phyloP scores from a whole-genome alignment of 331 rosid species.

The Dryas integrifolia region DNA sequence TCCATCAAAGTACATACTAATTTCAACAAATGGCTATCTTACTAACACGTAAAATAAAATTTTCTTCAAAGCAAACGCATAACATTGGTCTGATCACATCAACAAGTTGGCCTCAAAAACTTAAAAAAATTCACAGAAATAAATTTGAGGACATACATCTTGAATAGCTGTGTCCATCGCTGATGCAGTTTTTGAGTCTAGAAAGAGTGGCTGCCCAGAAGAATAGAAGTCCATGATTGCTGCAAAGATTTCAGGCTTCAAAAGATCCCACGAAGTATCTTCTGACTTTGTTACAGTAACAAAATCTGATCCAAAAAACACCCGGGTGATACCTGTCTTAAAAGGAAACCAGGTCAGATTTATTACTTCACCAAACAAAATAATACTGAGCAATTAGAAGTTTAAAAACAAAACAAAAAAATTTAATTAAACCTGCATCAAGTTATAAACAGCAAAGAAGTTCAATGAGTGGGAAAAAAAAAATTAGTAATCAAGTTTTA shows the following conservation, averaged over 20 bases:
- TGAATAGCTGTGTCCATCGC: constrained; percentile 85
- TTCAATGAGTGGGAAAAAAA: not conserved
- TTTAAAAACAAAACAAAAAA: not conserved
- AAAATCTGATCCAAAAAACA: constrained; percentile 88
- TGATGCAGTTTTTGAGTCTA: constrained; percentile 70
- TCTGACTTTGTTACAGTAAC: constrained; percentile 87
- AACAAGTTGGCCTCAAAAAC: not conserved
- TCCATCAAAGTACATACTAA: not conserved
- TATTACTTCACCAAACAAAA: not conserved
- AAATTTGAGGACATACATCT: constrained; percentile 43
- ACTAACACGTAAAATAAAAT: not conserved
- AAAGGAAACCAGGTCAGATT: not conserved
- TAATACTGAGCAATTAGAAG: not conserved
- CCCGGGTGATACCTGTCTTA: constrained; percentile 64
- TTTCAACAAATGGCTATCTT: not conserved
- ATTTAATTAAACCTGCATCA: not conserved
- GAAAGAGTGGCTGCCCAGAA: constrained; percentile 79
- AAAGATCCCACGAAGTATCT: constrained; percentile 73
- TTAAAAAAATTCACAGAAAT: not conserved
- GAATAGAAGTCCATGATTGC: constrained; percentile 93
- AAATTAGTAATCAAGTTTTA: not conserved
- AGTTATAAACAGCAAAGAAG: not conserved
- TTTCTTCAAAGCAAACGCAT: not conserved
- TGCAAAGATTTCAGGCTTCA: constrained; percentile 89
- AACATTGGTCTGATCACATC: not conserved